Base-by-base conservation (phyloP, 331 rosid genomes). In the Pyracantha coccinea region DNA sequence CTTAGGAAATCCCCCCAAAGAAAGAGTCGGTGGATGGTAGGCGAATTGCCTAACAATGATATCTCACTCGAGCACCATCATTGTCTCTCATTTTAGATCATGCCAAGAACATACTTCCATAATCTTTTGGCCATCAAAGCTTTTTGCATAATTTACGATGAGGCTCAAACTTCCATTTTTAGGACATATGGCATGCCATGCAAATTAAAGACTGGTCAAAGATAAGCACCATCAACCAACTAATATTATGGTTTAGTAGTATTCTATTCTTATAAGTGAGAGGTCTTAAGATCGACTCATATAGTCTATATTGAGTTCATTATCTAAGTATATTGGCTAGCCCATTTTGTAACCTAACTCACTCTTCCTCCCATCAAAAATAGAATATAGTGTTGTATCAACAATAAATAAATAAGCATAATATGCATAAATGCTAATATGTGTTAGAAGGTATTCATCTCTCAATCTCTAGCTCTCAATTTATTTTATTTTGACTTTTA, bases 101-200 rank as follows among this genome's bases (percentile, higher is more conserved):
- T 38, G 45, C 45, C 45, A 38, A 38, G 45, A 38, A 54, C 50
- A 3, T 23, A 47, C 14, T 32, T 77, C 69, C 64, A n/a, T 44
- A 69, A 52, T 76, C 38, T 63, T 67, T 71, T 73, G 73, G 77
- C 69, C 19, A 70, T 44, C 2, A 1, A 4, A 14, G 13, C 5
- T 10, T 73, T 68, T 41, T 63, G 28, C 66, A 74, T 73, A 74
- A 55, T 73, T 24, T 77, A 61, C 8, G 57, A 16, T 68, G 66
- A 57, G 3, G 47, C 5, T 2, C 2, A 4, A 20, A 7, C 70
- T 57, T 27, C 80, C 72, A 77, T 57, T 70, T 69, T 54, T 68
- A 75, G 15, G 75, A 75, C 90, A 69, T 75, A 31, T 80, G 86
- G 70, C 69, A 87, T 35, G 25, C 20, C 77, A 66, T 73, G 50